Evolutionary conservation across 169 alveolate genomes (phyloP), one percentile per base, ranked within the genome.

Genomic region (Besnoitia besnoiti): DNA sequence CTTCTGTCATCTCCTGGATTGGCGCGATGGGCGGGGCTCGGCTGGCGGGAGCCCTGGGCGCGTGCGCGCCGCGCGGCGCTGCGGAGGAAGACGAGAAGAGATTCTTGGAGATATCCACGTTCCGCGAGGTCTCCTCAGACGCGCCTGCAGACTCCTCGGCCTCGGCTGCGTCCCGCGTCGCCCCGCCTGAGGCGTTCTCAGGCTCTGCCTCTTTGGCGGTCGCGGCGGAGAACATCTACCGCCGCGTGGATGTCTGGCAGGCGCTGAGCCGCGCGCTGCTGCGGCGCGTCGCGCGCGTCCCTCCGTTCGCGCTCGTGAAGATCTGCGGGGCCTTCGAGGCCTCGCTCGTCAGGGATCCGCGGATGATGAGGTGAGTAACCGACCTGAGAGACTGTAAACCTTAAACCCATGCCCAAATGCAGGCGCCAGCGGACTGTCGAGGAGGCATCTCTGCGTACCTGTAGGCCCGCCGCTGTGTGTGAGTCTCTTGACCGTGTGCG

Each of bases 231-330:
- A 55, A n/a, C 12, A n/a, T 73, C 39, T 73, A 73, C 46, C 14
- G 82, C 27, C 82, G 82, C 3, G 82, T 73, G 10, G 39, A n/a
- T 35, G 82, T 73, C 44, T 73, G 82, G 82, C 82, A 73, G n/a
- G 82, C 82, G 46, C 12, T n/a, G 46, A 37, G 47, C 39, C 82
- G 82, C 10, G 14, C 82, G 0, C 46, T 73, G n/a, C 24, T 73
- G 24, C 14, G n/a, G 82, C 14, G 44, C n/a, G 47, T 73, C 44
- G 14, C 82, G 1, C 27, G 14, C n/a, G 24, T 73, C 8, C 44
- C 44, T 24, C 47, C 82, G n/a, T 73, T 35, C 46, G 82, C 82
- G 14, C 14, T 73, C 46, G 82, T 73, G 39, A 73, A 73, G 27
- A 42, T 73, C n/a, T 73, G 46, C 24, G 39, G 47, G 16, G 82